phyloP scores from a whole-genome alignment of 306 rosid genomes.

The Fragaria vesca region DNA sequence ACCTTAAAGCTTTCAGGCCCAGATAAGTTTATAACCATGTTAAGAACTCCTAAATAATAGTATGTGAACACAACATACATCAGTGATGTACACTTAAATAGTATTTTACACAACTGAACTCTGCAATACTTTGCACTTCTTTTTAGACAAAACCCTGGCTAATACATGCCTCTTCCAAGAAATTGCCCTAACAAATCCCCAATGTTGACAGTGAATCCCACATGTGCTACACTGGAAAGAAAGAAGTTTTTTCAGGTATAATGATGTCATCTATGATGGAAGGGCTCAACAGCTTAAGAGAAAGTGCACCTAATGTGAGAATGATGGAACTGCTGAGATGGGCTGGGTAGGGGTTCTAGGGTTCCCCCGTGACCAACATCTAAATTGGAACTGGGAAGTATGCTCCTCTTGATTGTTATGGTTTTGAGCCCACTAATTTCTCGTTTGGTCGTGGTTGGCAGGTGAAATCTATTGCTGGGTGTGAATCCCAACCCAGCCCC shows the following conservation, averaged over 20 bases:
- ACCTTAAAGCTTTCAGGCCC: not conserved
- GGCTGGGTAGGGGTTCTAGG: too few species aligned
- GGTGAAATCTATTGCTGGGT: not conserved
- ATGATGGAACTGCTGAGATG: too few species aligned
- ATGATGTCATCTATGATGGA: too few species aligned
- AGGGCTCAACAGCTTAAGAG: too few species aligned
- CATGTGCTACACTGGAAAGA: not conserved
- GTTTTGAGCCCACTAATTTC: too few species aligned
- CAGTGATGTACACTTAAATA: not conserved
- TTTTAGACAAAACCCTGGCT: not conserved
- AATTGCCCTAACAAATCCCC: not conserved
- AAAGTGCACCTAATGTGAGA: too few species aligned
- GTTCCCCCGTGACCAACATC: too few species aligned
- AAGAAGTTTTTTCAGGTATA: too few species aligned
- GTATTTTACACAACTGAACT: not conserved
- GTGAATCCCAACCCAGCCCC: not conserved
- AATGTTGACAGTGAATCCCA: not conserved
- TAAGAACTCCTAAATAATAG: not conserved
- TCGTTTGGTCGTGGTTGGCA: too few species aligned
- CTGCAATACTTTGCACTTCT: not conserved
- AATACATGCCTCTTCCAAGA: not conserved
- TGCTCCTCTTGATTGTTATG: too few species aligned
- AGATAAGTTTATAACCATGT: not conserved
- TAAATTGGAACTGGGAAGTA: too few species aligned
- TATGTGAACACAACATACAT: not conserved